Conservation (phyloP, 2,329 filamentous ascomycete genomes). For the Westerdykella sp. region DNA sequence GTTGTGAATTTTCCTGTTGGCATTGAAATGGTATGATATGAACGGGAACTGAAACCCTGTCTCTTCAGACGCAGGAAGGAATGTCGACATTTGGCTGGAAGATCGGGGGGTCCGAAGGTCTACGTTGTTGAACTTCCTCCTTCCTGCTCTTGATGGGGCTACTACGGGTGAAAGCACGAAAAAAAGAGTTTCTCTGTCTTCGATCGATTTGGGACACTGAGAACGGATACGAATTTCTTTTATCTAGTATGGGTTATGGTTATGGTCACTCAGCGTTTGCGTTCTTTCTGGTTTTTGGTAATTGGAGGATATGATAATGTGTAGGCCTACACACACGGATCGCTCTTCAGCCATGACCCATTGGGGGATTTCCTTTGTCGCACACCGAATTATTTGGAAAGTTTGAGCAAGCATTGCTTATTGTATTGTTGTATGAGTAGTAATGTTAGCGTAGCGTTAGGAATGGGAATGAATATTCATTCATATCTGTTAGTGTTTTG, state of each 20-base stretch:
- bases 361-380: too few species aligned
- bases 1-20: conserved; percentile 7
- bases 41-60: conserved; percentile 14
- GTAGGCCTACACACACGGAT: too few species aligned
- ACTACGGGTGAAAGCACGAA: neutral
- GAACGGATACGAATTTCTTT: neutral
- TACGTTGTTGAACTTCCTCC: neutral
- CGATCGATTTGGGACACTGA: neutral
- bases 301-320: too few species aligned
- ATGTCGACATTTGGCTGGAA: conserved; percentile 9
- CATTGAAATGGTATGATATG: conserved; percentile 1
- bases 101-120: conserved; percentile 31
- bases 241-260: neutral
- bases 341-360: too few species aligned
- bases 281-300: too few species aligned
- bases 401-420: too few species aligned
- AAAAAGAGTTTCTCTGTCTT: neutral
- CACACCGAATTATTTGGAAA: too few species aligned
- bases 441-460: too few species aligned
- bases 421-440: too few species aligned
- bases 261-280: too few species aligned
- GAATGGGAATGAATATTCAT: too few species aligned
- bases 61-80: neutral
- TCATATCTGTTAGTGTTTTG: too few species aligned
- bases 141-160: neutral